Base-by-base conservation (phyloP, 75 land plant species). In the Picea sitchensis region DNA sequence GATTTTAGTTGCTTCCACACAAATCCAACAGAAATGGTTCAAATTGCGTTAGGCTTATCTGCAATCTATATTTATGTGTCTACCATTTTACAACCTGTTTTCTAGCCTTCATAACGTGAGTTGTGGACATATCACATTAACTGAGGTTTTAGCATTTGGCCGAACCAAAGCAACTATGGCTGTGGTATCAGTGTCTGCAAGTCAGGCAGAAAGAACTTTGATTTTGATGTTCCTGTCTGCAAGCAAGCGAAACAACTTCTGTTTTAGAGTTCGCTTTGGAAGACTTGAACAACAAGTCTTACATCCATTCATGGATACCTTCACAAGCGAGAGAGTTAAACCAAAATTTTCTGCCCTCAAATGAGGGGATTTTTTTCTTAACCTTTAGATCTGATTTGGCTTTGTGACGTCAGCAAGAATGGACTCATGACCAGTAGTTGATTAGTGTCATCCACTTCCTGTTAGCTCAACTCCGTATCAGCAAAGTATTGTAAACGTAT, bases 151-250 rank as follows among this genome's bases (percentile, higher is more conserved):
- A 20, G 26, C 47, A 71, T 44, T 68, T 71, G 47, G 13, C 14
- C n/a, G 54, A 51, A 51, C 56, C 56, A 11, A 51, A 51, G 11
- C 12, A 51, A 51, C 74, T 6, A 18, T 71, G 51, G 54, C n/a
- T 20, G 74, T 5, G 74, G 74, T 71, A 44, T 71, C n/a, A n/a
- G 34, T 71, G 74, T 71, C 32, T 64, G 14, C 67, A 64, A 64
- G 31, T 2, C 2, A 31, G 67, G 26, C 32, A 26, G 56, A 51
- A 64, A 64, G 1, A 64, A 51, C 13, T 64, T 2, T 31, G 67
- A 6, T 30, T 26, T 64, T 64, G 9, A 12, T 64, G 31, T 13
- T 23, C 5, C 0, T 64, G 32, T 64, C 67, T 8, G 67, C 67
- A 64, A 26, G 34, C 26, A 14, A 64, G 56, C 2, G 5, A 64